Evolutionary conservation across 306 rosid species (phyloP).

Genomic region (Cyamopsis tetragonoloba): DNA sequence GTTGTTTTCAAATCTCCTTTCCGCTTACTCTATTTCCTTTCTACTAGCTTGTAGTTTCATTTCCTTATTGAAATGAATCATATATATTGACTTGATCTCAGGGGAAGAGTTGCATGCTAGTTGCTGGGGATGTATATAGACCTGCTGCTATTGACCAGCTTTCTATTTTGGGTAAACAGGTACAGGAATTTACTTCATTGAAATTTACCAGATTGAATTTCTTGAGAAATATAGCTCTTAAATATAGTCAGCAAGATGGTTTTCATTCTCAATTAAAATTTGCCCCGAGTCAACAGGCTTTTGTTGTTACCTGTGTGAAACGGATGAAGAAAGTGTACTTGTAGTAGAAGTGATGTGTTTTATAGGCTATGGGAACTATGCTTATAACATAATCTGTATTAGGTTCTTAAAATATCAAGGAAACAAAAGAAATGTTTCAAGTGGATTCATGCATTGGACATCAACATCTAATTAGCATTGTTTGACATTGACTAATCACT

Average conservation of each 20-base stretch:
- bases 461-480: background rate
- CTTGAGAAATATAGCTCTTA: background rate
- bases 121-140: slow-evolving; percentile 95
- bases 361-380: background rate
- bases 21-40: background rate
- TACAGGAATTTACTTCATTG: slow-evolving; percentile 27
- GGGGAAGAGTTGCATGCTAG: slow-evolving; percentile 97
- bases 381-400: slow-evolving; percentile 4
- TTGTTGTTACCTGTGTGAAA: slow-evolving; percentile 8
- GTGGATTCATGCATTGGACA: slow-evolving; percentile 6
- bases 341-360: background rate
- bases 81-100: slow-evolving; percentile 32
- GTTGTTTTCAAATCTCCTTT: slow-evolving; percentile 36
- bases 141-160: slow-evolving; percentile 99
- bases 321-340: slow-evolving; percentile 12
- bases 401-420: slow-evolving; percentile 4
- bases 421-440: slow-evolving; percentile 9
- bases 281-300: background rate
- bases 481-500: background rate
- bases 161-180: slow-evolving; percentile 91
- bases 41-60: background rate
- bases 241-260: background rate
- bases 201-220: slow-evolving; percentile 6
- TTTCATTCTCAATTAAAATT: slow-evolving; percentile 6
- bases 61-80: slow-evolving; percentile 17